These are phyloP conservation scores for Dactylorhiza incarnata DNA, from an alignment of 106 monocot genomes.

Conservation along the genomic window DNA sequence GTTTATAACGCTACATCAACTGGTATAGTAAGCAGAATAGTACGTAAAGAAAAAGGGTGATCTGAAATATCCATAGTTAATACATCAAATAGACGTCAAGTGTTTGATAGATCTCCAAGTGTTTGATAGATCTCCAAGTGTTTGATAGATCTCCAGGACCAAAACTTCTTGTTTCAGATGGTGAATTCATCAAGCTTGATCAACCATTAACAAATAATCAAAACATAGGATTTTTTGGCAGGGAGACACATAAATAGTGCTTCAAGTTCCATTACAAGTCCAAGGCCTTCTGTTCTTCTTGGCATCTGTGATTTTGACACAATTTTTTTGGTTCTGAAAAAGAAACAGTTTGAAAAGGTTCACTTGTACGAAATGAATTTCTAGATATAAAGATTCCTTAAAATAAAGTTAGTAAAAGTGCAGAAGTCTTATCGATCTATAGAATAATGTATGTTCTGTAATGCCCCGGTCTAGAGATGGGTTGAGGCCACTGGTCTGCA, in stretches of 20 bases:
- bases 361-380: neutral
- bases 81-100: neutral
- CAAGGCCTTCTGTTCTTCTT: constrained; percentile 7
- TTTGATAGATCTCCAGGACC: neutral
- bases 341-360: constrained; percentile 3
- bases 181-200: constrained; percentile 9
- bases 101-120: neutral
- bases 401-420: neutral
- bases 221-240: constrained; percentile 4
- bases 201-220: neutral
- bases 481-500: too few species aligned
- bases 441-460: neutral
- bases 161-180: neutral
- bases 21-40: too few species aligned
- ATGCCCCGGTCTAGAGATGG: too few species aligned
- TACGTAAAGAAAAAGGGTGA: neutral
- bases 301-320: neutral
- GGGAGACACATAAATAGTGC: constrained; percentile 12
- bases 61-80: neutral
- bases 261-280: constrained; percentile 14
- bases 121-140: neutral
- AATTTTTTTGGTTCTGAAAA: neutral
- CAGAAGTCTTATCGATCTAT: neutral
- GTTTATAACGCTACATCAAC: too few species aligned
- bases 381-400: neutral